A percentile compares a stretch with the other conserved stretches of the same genome.
Conservation (phyloP, 148 eudicot species). For the Diospyros kaki region DNA sequence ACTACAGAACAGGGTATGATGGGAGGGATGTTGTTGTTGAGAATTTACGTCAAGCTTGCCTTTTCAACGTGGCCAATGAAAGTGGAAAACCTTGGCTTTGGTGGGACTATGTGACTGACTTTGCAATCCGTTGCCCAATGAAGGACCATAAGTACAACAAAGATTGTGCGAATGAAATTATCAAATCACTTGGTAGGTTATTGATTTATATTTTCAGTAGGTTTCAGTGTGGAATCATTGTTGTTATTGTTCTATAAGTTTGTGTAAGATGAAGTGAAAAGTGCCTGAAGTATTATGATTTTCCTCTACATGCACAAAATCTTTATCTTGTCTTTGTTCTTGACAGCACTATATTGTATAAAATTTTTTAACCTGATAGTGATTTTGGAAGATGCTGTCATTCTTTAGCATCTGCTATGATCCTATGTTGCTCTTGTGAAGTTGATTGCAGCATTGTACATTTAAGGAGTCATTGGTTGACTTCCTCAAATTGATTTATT, state of each 20-base stretch:
- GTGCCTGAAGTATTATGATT: background rate
- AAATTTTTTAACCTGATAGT: too few species aligned
- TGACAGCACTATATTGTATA: too few species aligned
- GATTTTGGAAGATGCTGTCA: too few species aligned
- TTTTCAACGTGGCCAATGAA: constrained; percentile 81
- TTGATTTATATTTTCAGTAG: background rate
- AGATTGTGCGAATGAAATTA: constrained; percentile 77
- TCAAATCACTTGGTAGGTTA: constrained; percentile 75
- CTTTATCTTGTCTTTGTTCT: too few species aligned
- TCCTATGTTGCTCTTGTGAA: too few species aligned
- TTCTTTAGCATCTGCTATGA: too few species aligned
- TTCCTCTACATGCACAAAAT: too few species aligned
- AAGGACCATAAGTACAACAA: constrained; percentile 65
- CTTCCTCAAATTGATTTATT: too few species aligned
- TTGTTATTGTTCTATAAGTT: background rate
- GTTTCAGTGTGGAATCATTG: background rate
- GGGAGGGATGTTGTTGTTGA: constrained; percentile 95
- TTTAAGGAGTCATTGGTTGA: too few species aligned
- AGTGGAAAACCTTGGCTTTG: constrained; percentile 90
- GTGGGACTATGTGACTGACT: constrained; percentile 99
- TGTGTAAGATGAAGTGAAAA: background rate
- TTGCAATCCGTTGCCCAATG: constrained; percentile 93
- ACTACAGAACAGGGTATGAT: constrained; percentile 73
- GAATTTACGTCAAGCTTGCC: constrained; percentile 83
- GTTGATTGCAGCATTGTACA: too few species aligned